Conservation (phyloP, 2,329 filamentous ascomycete genomes). For the Neofusicoccum ribis region DNA sequence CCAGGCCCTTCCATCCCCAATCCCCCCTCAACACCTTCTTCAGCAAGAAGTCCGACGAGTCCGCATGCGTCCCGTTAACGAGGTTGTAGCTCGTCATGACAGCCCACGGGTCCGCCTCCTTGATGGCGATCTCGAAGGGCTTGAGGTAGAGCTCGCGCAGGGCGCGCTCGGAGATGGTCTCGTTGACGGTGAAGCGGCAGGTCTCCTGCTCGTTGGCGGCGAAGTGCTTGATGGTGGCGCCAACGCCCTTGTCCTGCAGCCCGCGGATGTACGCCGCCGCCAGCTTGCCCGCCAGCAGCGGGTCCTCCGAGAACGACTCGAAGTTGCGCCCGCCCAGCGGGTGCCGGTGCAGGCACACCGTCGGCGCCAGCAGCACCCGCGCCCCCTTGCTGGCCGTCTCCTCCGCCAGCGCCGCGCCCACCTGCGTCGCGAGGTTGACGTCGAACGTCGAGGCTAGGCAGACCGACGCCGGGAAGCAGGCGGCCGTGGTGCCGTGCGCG, state of each 20-base stretch:
- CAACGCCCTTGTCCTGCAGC: conserved; percentile 70
- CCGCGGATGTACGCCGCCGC: conserved; percentile 72
- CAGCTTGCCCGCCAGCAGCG: conserved; percentile 71
- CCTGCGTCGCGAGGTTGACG: conserved; percentile 64
- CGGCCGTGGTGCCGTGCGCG: conserved; percentile 58
- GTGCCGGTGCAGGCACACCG: conserved; percentile 80
- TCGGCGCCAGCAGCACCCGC: conserved; percentile 72
- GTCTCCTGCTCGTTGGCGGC: conserved; percentile 74
- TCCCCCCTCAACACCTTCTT: conserved; percentile 44
- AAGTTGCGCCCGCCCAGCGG: conserved; percentile 82
- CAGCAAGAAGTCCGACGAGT: conserved; percentile 42
- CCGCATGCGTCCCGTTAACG: conserved; percentile 58
- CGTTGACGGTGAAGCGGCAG: conserved; percentile 64
- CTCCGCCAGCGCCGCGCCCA: conserved; percentile 69
- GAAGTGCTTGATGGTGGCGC: conserved; percentile 78
- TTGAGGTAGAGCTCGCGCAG: conserved; percentile 70
- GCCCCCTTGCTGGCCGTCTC: conserved; percentile 73
- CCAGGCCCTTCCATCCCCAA: conserved; percentile 41
- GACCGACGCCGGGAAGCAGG: conserved; percentile 76
- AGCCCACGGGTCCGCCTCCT: conserved; percentile 67
- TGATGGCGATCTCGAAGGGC: conserved; percentile 71
- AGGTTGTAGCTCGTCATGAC: conserved; percentile 70
- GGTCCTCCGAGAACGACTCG: conserved; percentile 84
- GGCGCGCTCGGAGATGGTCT: conserved; percentile 63
- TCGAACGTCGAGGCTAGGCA: conserved; percentile 81